A percentile compares a stretch with the other conserved stretches of the same genome.
These are phyloP conservation scores for Dactylellina sp. DNA, from an alignment of 2,329 filamentous ascomycete species.

Conservation along the genomic window DNA sequence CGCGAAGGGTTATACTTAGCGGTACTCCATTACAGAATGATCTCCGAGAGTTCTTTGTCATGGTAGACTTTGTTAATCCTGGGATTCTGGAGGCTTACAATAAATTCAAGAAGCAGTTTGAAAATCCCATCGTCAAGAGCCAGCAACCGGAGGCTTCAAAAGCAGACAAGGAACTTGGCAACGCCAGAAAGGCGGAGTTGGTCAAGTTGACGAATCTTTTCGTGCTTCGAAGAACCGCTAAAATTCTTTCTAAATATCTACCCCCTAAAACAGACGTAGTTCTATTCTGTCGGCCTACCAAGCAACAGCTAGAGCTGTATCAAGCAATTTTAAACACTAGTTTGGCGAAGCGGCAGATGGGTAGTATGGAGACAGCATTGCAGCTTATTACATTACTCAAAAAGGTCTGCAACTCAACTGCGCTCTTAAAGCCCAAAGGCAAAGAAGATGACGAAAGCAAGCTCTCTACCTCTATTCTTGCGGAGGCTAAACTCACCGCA, in stretches of 20 bases:
- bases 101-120: constrained; percentile 74
- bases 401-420: constrained; percentile 79
- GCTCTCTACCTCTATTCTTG: constrained; percentile 65
- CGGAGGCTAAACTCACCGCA: constrained; percentile 52
- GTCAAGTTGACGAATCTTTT: constrained; percentile 72
- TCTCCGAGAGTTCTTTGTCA: constrained; percentile 74
- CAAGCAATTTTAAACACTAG: constrained; percentile 74
- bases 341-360: constrained; percentile 72
- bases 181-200: constrained; percentile 72
- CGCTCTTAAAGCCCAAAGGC: constrained; percentile 68
- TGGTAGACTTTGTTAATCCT: constrained; percentile 77
- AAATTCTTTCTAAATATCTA: constrained; percentile 74
- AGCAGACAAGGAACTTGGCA: constrained; percentile 73
- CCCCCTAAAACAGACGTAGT: constrained; percentile 76
- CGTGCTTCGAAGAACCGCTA: constrained; percentile 74
- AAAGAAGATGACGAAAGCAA: constrained; percentile 65
- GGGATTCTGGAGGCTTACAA: constrained; percentile 73
- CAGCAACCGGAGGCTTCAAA: constrained; percentile 73
- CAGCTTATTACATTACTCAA: constrained; percentile 79
- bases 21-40: constrained; percentile 78
- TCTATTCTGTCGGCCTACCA: constrained; percentile 74
- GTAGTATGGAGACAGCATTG: constrained; percentile 73
- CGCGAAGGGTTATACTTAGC: constrained; percentile 73
- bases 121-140: constrained; percentile 73
- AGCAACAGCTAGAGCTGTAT: constrained; percentile 72